Evolutionary conservation across 306 rosid genomes (phyloP).

Genomic region (Benincasa hispida): DNA sequence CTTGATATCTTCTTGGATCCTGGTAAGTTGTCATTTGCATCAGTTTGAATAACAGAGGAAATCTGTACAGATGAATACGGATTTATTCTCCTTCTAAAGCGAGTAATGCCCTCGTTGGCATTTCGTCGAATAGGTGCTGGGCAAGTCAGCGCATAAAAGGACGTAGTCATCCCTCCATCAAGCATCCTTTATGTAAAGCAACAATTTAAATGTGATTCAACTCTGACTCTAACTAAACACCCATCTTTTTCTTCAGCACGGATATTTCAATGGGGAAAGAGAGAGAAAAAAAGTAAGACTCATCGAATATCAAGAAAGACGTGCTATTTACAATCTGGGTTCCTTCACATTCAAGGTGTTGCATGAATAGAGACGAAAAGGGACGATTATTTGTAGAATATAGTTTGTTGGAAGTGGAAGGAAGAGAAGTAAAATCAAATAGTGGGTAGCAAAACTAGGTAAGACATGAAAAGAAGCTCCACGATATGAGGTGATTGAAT

Average conservation of each 20-base stretch:
- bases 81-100: constrained; percentile 19
- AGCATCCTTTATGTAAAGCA: constrained; percentile 12
- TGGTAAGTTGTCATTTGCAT: constrained; percentile 30
- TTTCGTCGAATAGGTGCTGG: constrained; percentile 19
- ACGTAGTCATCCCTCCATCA: constrained; percentile 25
- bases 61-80: constrained; percentile 15
- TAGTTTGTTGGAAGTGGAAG: neutral
- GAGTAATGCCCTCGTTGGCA: constrained; percentile 15
- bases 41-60: constrained; percentile 28
- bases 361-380: neutral
- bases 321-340: neutral
- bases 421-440: too few relatives aligned
- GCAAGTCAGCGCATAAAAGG: constrained; percentile 18
- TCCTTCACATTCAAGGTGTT: neutral
- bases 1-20: constrained; percentile 16
- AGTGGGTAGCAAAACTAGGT: neutral
- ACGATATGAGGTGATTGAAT: neutral
- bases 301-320: neutral
- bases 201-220: neutral
- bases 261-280: too few relatives aligned
- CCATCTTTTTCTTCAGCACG: too few relatives aligned
- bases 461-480: constrained; percentile 1
- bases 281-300: too few relatives aligned
- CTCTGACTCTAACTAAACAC: too few relatives aligned
- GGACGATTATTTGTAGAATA: neutral